Evolutionary conservation across 2,329 filamentous ascomycete species (phyloP), one percentile per base, ranked within the genome.

Genomic region (Xylariomycetidae sp.): DNA sequence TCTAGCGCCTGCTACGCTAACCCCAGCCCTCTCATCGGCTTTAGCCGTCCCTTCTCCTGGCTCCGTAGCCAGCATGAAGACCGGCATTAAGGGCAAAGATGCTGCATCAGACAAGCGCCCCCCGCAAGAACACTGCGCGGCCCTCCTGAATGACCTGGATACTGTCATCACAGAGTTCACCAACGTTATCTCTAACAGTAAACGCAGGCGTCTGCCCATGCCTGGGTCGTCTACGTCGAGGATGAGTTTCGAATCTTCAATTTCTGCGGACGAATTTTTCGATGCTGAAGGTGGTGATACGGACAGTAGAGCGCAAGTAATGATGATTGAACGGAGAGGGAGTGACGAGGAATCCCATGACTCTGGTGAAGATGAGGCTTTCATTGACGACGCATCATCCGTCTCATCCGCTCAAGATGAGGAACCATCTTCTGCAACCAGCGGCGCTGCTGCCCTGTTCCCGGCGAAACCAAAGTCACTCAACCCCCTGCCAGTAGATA

Each of bases 251-350:
- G 89, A 95, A 42, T 94, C 88, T 0, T 72, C 81, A 18, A 74
- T 74, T 15, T 83, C 85, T 2, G 76, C 76, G 3, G 86, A 94
- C 36, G 90, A 97, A 56, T 98, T 97, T 62, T 98, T 96, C 50
- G 92, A 98, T 57, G 92, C 92, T 1, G 80, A 84, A 51, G 82
- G 79, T 32, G 80, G 75, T 12, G 74, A 76, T 46, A 50, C 45
- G n/a, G 67, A 62, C 16, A 65, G 65, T 12, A 59, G 56, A 17
- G 80, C 82, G 6, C 80, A 85, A 34, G 69, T 95, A 7, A 69
- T 94, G 42, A 81, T 81, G 30, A 90, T 96, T 33, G 61, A 69
- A 39, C 74, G 79, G 40, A 78, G 75, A 22, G 80, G 77, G 28
- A 86, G 79, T 51, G 85, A 85, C 31, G 80, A 82, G 32, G 83